A percentile compares a stretch with the other conserved stretches of the same genome.
phyloP scores from a whole-genome alignment of 106 monocot species.

The Phalaenopsis aphrodite region DNA sequence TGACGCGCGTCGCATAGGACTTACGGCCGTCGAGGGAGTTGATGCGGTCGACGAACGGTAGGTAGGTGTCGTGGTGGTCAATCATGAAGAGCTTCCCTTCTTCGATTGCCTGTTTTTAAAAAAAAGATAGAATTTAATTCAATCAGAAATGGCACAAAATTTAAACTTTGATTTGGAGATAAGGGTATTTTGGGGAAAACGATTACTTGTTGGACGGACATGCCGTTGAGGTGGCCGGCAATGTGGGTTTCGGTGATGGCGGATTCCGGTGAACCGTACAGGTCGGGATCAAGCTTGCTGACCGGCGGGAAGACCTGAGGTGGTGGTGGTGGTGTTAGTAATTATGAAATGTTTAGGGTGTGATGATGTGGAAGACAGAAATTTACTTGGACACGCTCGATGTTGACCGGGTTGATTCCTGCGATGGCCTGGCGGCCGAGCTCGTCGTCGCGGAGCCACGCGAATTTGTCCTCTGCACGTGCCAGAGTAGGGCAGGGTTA shows the following conservation, averaged over 20 bases:
- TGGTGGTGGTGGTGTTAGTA: not conserved
- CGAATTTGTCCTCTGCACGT: constrained; percentile 71
- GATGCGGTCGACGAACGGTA: constrained; percentile 69
- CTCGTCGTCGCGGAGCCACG: constrained; percentile 86
- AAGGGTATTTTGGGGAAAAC: not conserved
- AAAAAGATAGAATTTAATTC: not conserved
- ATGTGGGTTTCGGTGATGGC: constrained; percentile 60
- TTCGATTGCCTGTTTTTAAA: constrained; percentile 54
- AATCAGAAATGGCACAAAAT: not conserved
- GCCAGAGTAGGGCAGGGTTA: not conserved
- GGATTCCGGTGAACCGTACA: constrained; percentile 78
- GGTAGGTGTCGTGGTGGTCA: constrained; percentile 73
- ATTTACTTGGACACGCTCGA: constrained; percentile 52
- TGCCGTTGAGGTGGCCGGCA: constrained; percentile 46
- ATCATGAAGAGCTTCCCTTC: constrained; percentile 63
- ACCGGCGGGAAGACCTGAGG: constrained; percentile 55
- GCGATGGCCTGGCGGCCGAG: constrained; percentile 71
- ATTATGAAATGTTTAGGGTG: not conserved
- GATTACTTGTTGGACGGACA: constrained; percentile 54
- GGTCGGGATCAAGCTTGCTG: constrained; percentile 55
- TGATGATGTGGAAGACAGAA: not conserved
- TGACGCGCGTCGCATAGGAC: constrained; percentile 58
- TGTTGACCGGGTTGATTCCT: constrained; percentile 73
- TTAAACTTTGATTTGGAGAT: not conserved
- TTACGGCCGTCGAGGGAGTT: constrained; percentile 58